These are phyloP conservation scores for Pseudozyma sp. DNA, from an alignment of 1,284 basidiomycete genomes.

Conservation along the genomic window DNA sequence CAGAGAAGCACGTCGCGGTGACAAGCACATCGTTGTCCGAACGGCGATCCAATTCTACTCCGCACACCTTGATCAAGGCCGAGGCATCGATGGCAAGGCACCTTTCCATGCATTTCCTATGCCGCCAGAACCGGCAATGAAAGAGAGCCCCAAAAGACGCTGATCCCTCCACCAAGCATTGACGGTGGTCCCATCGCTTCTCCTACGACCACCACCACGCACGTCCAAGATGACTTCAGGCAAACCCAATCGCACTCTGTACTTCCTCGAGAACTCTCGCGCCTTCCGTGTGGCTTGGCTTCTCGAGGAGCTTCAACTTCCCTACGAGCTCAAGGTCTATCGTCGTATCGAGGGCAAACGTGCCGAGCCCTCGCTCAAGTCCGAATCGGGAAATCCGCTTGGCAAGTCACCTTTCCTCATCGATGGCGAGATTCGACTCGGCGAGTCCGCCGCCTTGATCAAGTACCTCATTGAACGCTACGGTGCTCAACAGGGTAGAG, in stretches of 20 bases:
- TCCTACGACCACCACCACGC: background rate
- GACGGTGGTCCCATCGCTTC: too few relatives aligned
- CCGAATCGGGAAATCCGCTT: constrained; percentile 26
- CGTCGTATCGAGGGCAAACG: constrained; percentile 29
- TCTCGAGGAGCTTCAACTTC: constrained; percentile 31
- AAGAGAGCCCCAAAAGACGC: too few relatives aligned
- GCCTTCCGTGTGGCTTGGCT: constrained; percentile 36
- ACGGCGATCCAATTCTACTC: too few relatives aligned
- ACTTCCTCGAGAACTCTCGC: constrained; percentile 43
- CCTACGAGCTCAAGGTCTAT: constrained; percentile 21
- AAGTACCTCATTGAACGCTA: constrained; percentile 37
- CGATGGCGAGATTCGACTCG: constrained; percentile 12
- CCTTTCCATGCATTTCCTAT: too few relatives aligned
- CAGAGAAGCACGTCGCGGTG: too few relatives aligned
- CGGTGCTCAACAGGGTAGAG: constrained; percentile 1
- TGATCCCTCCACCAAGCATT: too few relatives aligned
- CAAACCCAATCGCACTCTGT: constrained; percentile 18
- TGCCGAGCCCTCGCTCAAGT: constrained; percentile 15
- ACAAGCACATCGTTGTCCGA: too few relatives aligned
- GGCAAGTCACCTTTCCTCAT: constrained; percentile 36
- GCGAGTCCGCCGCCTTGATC: constrained; percentile 20
- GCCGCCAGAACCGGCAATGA: too few relatives aligned
- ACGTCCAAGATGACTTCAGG: background rate
- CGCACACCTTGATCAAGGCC: too few relatives aligned
- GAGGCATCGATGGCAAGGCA: too few relatives aligned